These are phyloP conservation scores for Obelidium mucronatum DNA, from an alignment of 192 early-diverging fungal species.

Conservation along the genomic window DNA sequence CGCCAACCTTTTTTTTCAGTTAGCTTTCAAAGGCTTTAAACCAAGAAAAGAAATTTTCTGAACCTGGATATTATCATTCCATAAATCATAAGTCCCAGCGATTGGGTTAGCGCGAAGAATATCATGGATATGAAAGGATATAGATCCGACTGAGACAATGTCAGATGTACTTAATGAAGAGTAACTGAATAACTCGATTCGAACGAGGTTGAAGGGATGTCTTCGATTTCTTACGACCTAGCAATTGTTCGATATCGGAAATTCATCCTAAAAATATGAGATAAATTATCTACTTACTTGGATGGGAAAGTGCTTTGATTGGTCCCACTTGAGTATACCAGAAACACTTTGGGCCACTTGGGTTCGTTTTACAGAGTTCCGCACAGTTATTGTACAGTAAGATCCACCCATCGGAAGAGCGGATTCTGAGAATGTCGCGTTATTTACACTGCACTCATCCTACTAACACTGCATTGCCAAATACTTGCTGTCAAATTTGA, in stretches of 20 bases:
- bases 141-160: slow-evolving; percentile 37
- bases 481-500: slow-evolving; percentile 22
- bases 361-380: slow-evolving; percentile 36
- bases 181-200: slow-evolving; percentile 37
- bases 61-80: slow-evolving; percentile 40
- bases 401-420: slow-evolving; percentile 10
- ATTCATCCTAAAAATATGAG: no score
- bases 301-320: slow-evolving; percentile 56
- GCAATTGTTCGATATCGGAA: neutral
- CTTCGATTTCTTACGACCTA: slow-evolving; percentile 43
- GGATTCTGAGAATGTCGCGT: neutral
- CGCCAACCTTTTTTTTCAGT: slow-evolving; percentile 33
- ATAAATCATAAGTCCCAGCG: slow-evolving; percentile 46
- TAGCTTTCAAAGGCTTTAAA: neutral
- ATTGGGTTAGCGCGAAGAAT: slow-evolving; percentile 51
- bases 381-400: slow-evolving; percentile 23
- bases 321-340: slow-evolving; percentile 43
- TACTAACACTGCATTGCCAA: no score
- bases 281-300: neutral
- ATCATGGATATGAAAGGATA: slow-evolving; percentile 59
- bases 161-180: slow-evolving; percentile 10
- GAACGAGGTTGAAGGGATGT: slow-evolving; percentile 55
- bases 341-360: slow-evolving; percentile 7
- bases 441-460: neutral
- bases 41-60: neutral